phyloP scores from a whole-genome alignment of 176 grass and related monocot species.

The Bonia amplexicaulis region DNA sequence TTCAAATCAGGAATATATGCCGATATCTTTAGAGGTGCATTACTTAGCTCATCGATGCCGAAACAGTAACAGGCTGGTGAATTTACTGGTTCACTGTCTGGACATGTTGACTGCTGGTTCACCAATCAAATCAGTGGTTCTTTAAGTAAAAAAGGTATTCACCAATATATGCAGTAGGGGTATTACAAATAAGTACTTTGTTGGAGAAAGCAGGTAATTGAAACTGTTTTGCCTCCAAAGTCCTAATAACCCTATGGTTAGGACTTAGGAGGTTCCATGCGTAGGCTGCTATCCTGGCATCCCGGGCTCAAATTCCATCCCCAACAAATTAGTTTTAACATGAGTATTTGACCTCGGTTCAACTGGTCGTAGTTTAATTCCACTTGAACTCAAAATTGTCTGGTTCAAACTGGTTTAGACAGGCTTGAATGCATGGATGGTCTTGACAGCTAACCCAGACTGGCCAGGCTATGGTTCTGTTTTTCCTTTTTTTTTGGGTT shows the following conservation, averaged over 20 bases:
- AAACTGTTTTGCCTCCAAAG: neutral
- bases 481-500: neutral
- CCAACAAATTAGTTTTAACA: neutral
- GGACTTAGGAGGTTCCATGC: neutral
- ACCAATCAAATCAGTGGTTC: neutral
- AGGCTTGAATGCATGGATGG: neutral
- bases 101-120: neutral
- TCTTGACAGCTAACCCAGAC: neutral
- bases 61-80: neutral
- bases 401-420: neutral
- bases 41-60: neutral
- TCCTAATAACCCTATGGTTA: neutral
- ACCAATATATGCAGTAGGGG: neutral
- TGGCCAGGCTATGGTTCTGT: neutral
- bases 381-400: neutral
- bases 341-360: neutral
- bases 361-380: neutral
- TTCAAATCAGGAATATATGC: neutral
- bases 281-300: neutral
- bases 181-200: neutral
- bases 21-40: neutral
- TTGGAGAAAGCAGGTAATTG: neutral
- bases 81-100: neutral
- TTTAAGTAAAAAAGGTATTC: neutral
- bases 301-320: neutral